A percentile compares a stretch with the other conserved stretches of the same genome.
phyloP scores from a whole-genome alignment of 192 early-diverging fungal species.

The Linnemannia exigua region DNA sequence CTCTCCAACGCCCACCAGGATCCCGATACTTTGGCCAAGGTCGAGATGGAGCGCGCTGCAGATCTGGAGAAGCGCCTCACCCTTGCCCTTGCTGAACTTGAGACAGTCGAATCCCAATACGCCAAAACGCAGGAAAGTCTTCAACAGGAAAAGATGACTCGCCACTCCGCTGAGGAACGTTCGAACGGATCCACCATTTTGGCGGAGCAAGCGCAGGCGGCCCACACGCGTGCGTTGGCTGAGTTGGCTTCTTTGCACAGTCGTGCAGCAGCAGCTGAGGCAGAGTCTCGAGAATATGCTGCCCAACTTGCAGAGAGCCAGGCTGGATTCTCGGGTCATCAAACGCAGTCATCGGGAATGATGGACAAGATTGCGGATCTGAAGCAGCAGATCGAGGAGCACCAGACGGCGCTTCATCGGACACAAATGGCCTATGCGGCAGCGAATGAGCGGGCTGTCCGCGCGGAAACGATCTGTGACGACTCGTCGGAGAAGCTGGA shows the following conservation, averaged over 20 bases:
- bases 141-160: slow-evolving; percentile 58
- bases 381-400: slow-evolving; percentile 59
- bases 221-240: slow-evolving; percentile 61
- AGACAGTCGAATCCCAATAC: slow-evolving; percentile 45
- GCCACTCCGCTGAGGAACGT: slow-evolving; percentile 63
- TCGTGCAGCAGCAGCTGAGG: slow-evolving; percentile 61
- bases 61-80: slow-evolving; percentile 65
- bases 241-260: slow-evolving; percentile 62
- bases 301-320: slow-evolving; percentile 54
- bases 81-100: slow-evolving; percentile 57
- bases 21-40: slow-evolving; percentile 38
- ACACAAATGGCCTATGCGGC: slow-evolving; percentile 50
- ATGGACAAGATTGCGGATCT: slow-evolving; percentile 31
- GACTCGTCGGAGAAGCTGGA: slow-evolving; percentile 57
- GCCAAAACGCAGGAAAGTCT: slow-evolving; percentile 56
- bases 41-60: slow-evolving; percentile 63
- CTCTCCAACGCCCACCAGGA: slow-evolving; percentile 56
- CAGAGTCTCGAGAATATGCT: slow-evolving; percentile 57
- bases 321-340: slow-evolving; percentile 56
- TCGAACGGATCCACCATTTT: slow-evolving; percentile 57
- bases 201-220: slow-evolving; percentile 67
- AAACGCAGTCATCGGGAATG: slow-evolving; percentile 37
- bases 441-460: slow-evolving; percentile 54
- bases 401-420: slow-evolving; percentile 52
- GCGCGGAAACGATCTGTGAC: slow-evolving; percentile 52